Evolutionary conservation across 2,329 filamentous ascomycete genomes (phyloP).

Genomic region (Camillea tinctor): DNA sequence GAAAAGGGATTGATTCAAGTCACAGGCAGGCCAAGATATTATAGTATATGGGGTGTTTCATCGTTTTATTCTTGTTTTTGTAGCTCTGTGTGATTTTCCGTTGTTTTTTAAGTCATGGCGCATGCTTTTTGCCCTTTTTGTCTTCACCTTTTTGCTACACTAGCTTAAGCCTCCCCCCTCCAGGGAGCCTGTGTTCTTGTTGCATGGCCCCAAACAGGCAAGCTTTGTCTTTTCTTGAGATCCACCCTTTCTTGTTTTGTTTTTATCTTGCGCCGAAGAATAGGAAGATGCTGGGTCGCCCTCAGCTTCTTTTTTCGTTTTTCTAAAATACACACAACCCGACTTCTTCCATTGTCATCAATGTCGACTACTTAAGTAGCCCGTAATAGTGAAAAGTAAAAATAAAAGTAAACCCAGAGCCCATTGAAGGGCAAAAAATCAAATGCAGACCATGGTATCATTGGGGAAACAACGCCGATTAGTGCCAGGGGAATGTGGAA

Average conservation of each 20-base stretch:
- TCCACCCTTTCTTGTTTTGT: constrained; percentile 9
- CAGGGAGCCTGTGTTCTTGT: constrained; percentile 1
- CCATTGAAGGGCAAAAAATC: constrained; percentile 25
- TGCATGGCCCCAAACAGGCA: constrained; percentile 1
- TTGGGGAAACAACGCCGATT: constrained; percentile 32
- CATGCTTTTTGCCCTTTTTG: constrained; percentile 18
- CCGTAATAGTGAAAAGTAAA: constrained; percentile 13
- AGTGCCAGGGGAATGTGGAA: constrained; percentile 25
- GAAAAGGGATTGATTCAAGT: not conserved
- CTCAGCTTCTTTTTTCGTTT: constrained; percentile 29
- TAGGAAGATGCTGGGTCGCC: constrained; percentile 22
- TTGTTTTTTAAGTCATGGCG: constrained; percentile 26
- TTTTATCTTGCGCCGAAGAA: constrained; percentile 12
- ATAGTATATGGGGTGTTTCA: not conserved
- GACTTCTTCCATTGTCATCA: constrained; percentile 8
- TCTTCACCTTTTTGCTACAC: constrained; percentile 5
- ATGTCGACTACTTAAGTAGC: constrained; percentile 18
- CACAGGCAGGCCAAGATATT: not conserved
- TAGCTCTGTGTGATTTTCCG: constrained; percentile 26
- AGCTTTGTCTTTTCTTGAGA: constrained; percentile 4
- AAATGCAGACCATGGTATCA: constrained; percentile 36
- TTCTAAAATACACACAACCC: constrained; percentile 28
- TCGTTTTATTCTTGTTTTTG: constrained; percentile 27
- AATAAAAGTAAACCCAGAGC: constrained; percentile 19
- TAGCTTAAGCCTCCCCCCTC: constrained; percentile 3